A percentile compares a stretch with the other conserved stretches of the same genome.
phyloP scores from a whole-genome alignment of 2,329 filamentous ascomycete species.

The Dothistroma septosporum region DNA sequence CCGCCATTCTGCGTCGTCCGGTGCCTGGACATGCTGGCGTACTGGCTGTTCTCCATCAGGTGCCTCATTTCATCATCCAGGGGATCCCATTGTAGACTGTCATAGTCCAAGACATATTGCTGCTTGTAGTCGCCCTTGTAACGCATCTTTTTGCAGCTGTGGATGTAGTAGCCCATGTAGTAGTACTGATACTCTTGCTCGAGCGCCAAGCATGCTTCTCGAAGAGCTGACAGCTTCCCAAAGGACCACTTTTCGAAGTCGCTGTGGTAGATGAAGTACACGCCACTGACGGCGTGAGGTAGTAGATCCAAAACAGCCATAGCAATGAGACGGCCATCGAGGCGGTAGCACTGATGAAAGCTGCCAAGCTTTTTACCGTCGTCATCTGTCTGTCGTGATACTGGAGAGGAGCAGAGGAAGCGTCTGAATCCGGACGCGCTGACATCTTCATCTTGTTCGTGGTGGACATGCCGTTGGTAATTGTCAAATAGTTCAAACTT shows the following conservation, averaged over 20 bases:
- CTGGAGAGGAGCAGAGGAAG: constrained; percentile 69
- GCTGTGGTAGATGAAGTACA: constrained; percentile 79
- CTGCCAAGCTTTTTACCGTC: constrained; percentile 62
- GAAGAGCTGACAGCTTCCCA: constrained; percentile 70
- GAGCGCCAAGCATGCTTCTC: constrained; percentile 66
- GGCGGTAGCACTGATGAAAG: constrained; percentile 68
- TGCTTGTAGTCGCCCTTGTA: constrained; percentile 79
- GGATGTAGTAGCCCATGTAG: constrained; percentile 73
- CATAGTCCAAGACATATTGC: constrained; percentile 69
- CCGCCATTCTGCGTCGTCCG: constrained; percentile 23
- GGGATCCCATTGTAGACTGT: constrained; percentile 31
- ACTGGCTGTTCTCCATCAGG: constrained; percentile 54
- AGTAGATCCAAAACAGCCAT: constrained; percentile 73
- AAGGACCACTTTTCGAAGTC: constrained; percentile 66
- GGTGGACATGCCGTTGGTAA: constrained; percentile 70
- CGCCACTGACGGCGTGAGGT: constrained; percentile 71
- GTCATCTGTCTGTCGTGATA: constrained; percentile 47
- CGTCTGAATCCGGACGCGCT: constrained; percentile 59
- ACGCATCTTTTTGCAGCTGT: constrained; percentile 74
- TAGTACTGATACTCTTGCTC: constrained; percentile 71
- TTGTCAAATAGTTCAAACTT: constrained; percentile 69
- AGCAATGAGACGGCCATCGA: constrained; percentile 71
- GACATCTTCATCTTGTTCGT: constrained; percentile 59
- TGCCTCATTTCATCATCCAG: constrained; percentile 31
- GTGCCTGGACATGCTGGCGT: constrained; percentile 44